These are phyloP conservation scores for Eimeria zaria DNA, from an alignment of 169 alveolate species.

Conservation along the genomic window DNA sequence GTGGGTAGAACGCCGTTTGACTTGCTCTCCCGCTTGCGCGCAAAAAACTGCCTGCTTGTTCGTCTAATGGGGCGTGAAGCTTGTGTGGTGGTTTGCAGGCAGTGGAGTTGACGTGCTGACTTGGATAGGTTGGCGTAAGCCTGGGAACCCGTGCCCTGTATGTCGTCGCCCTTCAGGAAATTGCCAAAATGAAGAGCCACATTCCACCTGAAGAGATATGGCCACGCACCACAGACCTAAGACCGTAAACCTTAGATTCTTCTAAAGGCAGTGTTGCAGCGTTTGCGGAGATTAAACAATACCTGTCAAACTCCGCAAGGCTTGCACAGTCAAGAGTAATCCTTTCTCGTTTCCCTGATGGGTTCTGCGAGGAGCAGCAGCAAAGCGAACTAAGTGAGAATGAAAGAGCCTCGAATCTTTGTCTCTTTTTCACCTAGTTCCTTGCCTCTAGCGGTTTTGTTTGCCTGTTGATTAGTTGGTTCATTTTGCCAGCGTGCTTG, in stretches of 20 bases:
- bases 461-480: too few species aligned
- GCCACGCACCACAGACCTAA: background rate
- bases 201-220: constrained; percentile 77
- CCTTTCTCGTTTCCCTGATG: constrained; percentile 80
- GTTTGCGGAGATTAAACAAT: background rate
- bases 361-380: constrained; percentile 12
- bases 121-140: constrained; percentile 81
- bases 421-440: background rate
- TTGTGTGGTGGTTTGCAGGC: background rate
- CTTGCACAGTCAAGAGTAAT: constrained; percentile 84
- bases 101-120: background rate
- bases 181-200: constrained; percentile 84
- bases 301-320: constrained; percentile 85
- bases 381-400: background rate
- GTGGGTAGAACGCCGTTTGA: too few species aligned
- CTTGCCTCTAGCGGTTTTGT: background rate
- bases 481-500: background rate
- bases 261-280: background rate
- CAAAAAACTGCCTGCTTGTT: background rate
- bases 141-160: constrained; percentile 6
- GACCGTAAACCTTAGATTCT: background rate
- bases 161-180: constrained; percentile 66
- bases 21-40: background rate
- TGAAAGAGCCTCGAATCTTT: background rate
- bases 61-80: background rate